Evolutionary conservation across 2,329 filamentous ascomycete genomes (phyloP), one percentile per base, ranked within the genome.

Genomic region (Monosporascus sp.): DNA sequence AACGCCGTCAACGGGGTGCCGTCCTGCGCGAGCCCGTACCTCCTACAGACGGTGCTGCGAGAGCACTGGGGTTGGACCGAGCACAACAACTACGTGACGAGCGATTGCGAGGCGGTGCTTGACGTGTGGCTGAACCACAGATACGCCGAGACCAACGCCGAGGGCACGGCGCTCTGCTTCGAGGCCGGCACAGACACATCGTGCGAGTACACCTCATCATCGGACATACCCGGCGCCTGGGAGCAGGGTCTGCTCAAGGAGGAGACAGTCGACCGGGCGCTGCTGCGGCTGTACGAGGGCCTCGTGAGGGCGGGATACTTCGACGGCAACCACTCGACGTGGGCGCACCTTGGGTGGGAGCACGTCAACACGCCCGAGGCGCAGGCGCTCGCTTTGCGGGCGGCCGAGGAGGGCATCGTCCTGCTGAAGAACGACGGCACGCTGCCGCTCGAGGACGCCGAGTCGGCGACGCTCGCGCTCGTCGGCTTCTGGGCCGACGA

Each of bases 1-100:
- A 85, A 88, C 57, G 73, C 82, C 0, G 74, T 89, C 31, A 87
- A 88, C 55, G 85, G 85, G 0, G 75, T 83, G 0, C 85, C 86
- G 0, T 89, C 22, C 72, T 89, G 3, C 77, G 86, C 2, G 78
- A 31, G 85, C 25, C 77, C 82, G 57, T 89, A 85, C 78, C 27
- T 31, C 27, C 27, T 31, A 4, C 27, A 31, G 9, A 31, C 27
- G 8, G 9, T 31, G 2, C 27, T 31, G 27, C 27, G 27, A 31
- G 27, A 31, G 27, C 27, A 31, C 27, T 31, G 27, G 27, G 76
- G 74, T 39, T 89, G 84, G 73, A 79, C 76, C 0, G 74, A 77
- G 3, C 75, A 81, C 48, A 76, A 85, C 52, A 79, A 86, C 54
- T 86, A 78, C 65, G 77, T 89, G 31, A 84, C 81, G 0, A 80